Evolutionary conservation across 1,284 basidiomycete genomes (phyloP), one percentile per base, ranked within the genome.

Genomic region (Somion occarium): DNA sequence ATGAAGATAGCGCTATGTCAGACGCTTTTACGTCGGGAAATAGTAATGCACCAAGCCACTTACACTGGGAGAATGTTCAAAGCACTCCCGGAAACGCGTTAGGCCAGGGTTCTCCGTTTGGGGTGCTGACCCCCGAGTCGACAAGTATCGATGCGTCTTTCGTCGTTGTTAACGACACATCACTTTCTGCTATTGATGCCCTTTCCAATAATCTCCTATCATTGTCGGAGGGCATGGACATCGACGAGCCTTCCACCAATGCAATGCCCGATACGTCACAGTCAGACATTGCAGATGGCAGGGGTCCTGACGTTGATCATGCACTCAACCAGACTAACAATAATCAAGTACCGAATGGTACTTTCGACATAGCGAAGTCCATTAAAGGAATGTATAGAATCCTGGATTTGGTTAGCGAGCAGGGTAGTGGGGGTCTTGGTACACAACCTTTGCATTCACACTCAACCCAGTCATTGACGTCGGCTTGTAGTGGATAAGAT

Each of bases 401-500:
- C 24, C 64, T 82, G 13, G 76, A 82, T 51, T 65, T 81, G 3
- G 72, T 80, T 48, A 69, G 64, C 19, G 80, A 82, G 54, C 67
- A 69, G 38, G 73, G 75, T 1, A 77, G 71, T 39, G 71, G 76
- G 1, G 79, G 80, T 9, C 65, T 77, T 3, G 78, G 79, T 78
- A 56, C 44, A 24, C 23, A 12, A n/a, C 18, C 25, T 46, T 9
- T n/a, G 42, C 7, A 39, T 39, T 39, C 11, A 37, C 9, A 37
- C 20, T 15, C 5, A 39, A 39, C 13, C 20, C 20, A 18, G 4
- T 39, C n/a, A 5, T 39, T 15, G 20, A 15, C 13, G 5, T 39
- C 13, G n/a, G n/a, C 38, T 5, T 20, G 18, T 45, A 83, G 79
- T 80, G 20, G 80, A 80, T 53, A 83, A 84, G 59, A 70, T 83